Base-by-base conservation (phyloP, 257 asterid species). In the Echites panduratus region DNA sequence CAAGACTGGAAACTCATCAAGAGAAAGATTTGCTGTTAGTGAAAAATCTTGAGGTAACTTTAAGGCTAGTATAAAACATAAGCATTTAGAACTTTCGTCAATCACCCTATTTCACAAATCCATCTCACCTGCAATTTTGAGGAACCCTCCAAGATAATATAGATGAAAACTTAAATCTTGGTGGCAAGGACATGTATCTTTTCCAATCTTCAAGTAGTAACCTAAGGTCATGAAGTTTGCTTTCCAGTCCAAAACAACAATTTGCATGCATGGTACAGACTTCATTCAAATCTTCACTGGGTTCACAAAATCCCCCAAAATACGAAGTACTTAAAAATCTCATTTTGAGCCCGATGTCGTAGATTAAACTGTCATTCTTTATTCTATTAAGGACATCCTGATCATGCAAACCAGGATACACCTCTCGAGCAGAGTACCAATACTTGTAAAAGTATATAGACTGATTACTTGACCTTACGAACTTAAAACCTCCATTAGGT, bases 181-280 rank as follows among this genome's bases (percentile, higher is more conserved):
- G 84, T 29, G 91, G 88, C 56, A 72, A 49, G 47, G 94, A 80
- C 80, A 82, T 32, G 81, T 50, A 89, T 17, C 26, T 43, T 73
- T 84, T 85, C 96, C 94, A 89, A 82, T 88, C 92, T 65, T 85
- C 44, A 20, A 91, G 87, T 88, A 87, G 68, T 65, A 90, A 81
- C 74, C 85, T 84, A 73, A 90, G 95, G 83, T 90, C 95, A 8
- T 90, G 91, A 81, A 90, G 87, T 77, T 90, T 90, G 74, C 80
- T 87, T 27, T 73, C 67, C 78, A 88, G 78, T 14, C 96, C 96
- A 22, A 84, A 80, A 68, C 96, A 90, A 81, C 95, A 90, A 79
- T 90, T 89, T 61, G 96, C 95, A 70, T 88, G 95, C 95, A 90
- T 88, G 1, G 95, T 90, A 71, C 96, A 88, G 43, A 88, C 95